Conservation (phyloP, 108 stramenopile genomes). For the Fragilaria radians region DNA sequence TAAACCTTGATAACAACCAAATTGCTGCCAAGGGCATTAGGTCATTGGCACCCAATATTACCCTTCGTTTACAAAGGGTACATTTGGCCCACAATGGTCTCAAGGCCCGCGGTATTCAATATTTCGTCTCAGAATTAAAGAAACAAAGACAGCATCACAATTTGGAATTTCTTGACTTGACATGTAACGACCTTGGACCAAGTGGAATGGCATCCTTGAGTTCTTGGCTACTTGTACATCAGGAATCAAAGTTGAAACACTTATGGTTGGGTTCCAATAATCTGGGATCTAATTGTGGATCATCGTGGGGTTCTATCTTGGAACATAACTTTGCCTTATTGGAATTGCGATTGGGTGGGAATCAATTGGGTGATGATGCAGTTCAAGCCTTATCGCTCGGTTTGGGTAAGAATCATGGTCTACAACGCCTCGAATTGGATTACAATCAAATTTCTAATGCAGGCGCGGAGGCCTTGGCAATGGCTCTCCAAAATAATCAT, state of each 20-base stretch:
- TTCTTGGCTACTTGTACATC: slow-evolving; percentile 10
- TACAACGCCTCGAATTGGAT: slow-evolving; percentile 37
- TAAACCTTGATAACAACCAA: slow-evolving; percentile 33
- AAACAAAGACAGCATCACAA: slow-evolving; percentile 2
- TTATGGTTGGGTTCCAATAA: slow-evolving; percentile 20
- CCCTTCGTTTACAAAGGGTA: slow-evolving; percentile 17
- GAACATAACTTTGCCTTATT: slow-evolving; percentile 28
- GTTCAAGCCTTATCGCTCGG: slow-evolving; percentile 17
- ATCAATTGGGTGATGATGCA: slow-evolving; percentile 30
- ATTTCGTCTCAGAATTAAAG: slow-evolving; percentile 15
- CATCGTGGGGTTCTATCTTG: slow-evolving; percentile 16
- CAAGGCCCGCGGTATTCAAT: slow-evolving; percentile 8
- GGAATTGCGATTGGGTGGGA: slow-evolving; percentile 25
- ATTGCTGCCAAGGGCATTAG: slow-evolving; percentile 37
- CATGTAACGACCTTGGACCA: slow-evolving; percentile 21
- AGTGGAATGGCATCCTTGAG: slow-evolving; percentile 21
- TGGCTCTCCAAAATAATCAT: slow-evolving; percentile 16
- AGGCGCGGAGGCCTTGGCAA: slow-evolving; percentile 32
- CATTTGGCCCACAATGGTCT: slow-evolving; percentile 44
- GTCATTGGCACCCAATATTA: slow-evolving; percentile 19
- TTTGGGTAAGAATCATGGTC: slow-evolving; percentile 15
- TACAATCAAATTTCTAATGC: slow-evolving; percentile 37
- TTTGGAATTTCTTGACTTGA: slow-evolving; percentile 17
- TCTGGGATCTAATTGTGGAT: slow-evolving; percentile 32
- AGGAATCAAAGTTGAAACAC: slow-evolving; percentile 8